Conservation (phyloP, 768 basidiomycete species). For the Leccinum rimulosum region DNA sequence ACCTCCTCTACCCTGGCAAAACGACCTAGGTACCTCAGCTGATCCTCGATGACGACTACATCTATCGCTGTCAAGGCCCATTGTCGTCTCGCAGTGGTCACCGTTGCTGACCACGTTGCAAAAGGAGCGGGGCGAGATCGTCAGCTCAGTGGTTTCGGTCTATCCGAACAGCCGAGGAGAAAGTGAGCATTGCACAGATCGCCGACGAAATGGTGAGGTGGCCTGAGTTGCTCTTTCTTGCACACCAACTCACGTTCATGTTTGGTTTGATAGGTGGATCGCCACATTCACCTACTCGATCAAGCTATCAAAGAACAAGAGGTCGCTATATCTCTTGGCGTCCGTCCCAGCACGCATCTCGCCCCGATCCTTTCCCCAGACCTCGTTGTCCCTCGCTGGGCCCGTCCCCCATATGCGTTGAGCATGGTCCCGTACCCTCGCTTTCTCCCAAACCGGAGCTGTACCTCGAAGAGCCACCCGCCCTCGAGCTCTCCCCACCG, state of each 20-base stretch:
- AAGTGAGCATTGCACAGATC: constrained; percentile 70
- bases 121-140: too few species aligned
- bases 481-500: constrained; percentile 10
- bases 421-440: constrained; percentile 42
- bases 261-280: constrained; percentile 54
- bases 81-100: too few species aligned
- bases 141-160: too few species aligned
- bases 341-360: constrained; percentile 51
- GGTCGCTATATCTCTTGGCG: constrained; percentile 50
- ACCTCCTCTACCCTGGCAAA: too few species aligned
- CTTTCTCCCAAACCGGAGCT: constrained; percentile 30
- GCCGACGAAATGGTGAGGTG: constrained; percentile 64
- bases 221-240: constrained; percentile 3
- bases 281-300: constrained; percentile 76
- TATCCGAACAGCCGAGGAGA: constrained; percentile 71
- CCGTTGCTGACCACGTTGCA: too few species aligned
- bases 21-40: too few species aligned
- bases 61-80: too few species aligned
- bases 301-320: constrained; percentile 65
- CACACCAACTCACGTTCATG: background rate
- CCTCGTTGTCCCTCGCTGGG: constrained; percentile 54
- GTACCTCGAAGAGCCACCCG: constrained; percentile 12
- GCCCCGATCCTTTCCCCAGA: constrained; percentile 61
- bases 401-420: constrained; percentile 41
- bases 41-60: too few species aligned